Conservation (phyloP, 495 filamentous ascomycete genomes). For the Amphirosellinia nigrospora region DNA sequence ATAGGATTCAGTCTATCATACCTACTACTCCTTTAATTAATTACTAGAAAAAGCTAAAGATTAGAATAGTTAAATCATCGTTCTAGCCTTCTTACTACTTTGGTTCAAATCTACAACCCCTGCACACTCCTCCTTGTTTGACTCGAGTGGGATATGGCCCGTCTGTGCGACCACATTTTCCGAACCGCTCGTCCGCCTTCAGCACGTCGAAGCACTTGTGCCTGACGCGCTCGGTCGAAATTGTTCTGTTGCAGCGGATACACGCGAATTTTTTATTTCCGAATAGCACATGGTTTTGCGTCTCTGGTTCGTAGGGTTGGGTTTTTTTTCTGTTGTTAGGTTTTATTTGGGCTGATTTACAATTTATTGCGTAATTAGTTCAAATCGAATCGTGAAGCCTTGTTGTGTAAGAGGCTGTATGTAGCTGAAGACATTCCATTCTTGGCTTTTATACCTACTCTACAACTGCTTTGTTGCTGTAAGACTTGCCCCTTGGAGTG, state of each 20-base stretch:
- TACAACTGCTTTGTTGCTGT: background rate
- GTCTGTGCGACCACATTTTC: background rate
- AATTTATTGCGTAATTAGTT: background rate
- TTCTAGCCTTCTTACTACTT: too few relatives aligned
- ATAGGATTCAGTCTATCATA: background rate
- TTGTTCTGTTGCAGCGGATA: background rate
- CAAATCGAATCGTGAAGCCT: background rate
- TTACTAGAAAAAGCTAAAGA: too few relatives aligned
- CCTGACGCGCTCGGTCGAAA: background rate
- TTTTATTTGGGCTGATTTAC: background rate
- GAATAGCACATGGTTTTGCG: slow-evolving; percentile 15
- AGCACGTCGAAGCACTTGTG: slow-evolving; percentile 16
- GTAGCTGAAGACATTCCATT: background rate
- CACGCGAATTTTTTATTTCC: background rate
- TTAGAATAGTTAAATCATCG: too few relatives aligned
- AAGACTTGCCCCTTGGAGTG: background rate
- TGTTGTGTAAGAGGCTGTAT: background rate
- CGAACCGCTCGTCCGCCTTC: slow-evolving; percentile 7
- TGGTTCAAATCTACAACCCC: too few relatives aligned
- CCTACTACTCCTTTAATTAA: too few relatives aligned
- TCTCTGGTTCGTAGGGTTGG: too few relatives aligned
- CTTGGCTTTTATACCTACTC: background rate
- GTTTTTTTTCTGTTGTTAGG: background rate
- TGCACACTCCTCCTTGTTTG: background rate
- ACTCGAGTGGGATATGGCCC: slow-evolving; percentile 5